phyloP scores from a whole-genome alignment of 2,329 filamentous ascomycete genomes.

The Epichloe brachyelytri region DNA sequence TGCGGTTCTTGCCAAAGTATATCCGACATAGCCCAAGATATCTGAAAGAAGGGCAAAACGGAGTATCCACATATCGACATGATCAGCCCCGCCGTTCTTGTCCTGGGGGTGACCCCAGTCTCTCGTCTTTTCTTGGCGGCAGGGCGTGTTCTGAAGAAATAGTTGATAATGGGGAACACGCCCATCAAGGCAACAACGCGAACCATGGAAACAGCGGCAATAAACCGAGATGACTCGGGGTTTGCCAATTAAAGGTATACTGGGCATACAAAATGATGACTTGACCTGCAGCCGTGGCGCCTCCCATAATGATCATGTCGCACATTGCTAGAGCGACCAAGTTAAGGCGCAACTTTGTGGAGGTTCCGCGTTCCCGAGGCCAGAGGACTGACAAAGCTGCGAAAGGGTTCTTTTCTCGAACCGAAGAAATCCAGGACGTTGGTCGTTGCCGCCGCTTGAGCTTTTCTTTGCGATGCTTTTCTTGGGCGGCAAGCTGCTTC shows the following conservation, averaged over 20 bases:
- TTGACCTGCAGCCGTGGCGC: slow-evolving; percentile 68
- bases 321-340: slow-evolving; percentile 68
- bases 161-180: slow-evolving; percentile 64
- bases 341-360: slow-evolving; percentile 55
- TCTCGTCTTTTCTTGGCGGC: slow-evolving; percentile 27
- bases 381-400: slow-evolving; percentile 66
- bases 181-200: slow-evolving; percentile 66
- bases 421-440: slow-evolving; percentile 16
- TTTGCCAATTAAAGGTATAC: slow-evolving; percentile 70
- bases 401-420: slow-evolving; percentile 51
- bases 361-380: slow-evolving; percentile 53
- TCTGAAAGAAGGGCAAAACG: slow-evolving; percentile 66
- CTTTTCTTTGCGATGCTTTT: slow-evolving; percentile 44
- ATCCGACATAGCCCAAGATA: slow-evolving; percentile 62
- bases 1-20: slow-evolving; percentile 49
- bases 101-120: slow-evolving; percentile 26
- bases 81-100: slow-evolving; percentile 57
- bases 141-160: slow-evolving; percentile 52
- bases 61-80: slow-evolving; percentile 64
- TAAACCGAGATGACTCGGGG: slow-evolving; percentile 68
- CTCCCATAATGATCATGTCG: slow-evolving; percentile 71
- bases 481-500: slow-evolving; percentile 55
- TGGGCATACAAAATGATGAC: slow-evolving; percentile 76
- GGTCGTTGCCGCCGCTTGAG: slow-evolving; percentile 20
- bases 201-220: slow-evolving; percentile 64